A percentile compares a stretch with the other conserved stretches of the same genome.
These are phyloP conservation scores for Aureobasidium leucospermi DNA, from an alignment of 2,329 filamentous ascomycete genomes.

Conservation along the genomic window DNA sequence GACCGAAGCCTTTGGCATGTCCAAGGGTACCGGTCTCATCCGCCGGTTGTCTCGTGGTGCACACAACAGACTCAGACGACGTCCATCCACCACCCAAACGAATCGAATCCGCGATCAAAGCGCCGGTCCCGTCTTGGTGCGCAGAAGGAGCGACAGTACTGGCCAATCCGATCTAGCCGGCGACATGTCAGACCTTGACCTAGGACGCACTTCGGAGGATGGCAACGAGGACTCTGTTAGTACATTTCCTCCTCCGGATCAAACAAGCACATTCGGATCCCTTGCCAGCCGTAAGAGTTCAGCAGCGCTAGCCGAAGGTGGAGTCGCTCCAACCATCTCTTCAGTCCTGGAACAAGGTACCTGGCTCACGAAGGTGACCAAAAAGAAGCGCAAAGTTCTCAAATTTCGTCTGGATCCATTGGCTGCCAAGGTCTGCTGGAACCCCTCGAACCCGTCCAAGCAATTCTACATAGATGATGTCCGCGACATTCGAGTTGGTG, in stretches of 20 bases:
- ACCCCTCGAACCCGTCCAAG: conserved; percentile 69
- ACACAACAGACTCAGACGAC: conserved; percentile 61
- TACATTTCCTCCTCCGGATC: conserved; percentile 22
- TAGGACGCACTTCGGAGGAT: conserved; percentile 51
- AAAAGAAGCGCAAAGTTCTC: conserved; percentile 67
- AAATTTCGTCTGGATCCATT: conserved; percentile 74
- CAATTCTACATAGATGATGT: conserved; percentile 93
- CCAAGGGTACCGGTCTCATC: conserved; percentile 54
- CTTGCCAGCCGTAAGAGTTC: conserved; percentile 24
- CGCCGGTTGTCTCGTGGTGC: conserved; percentile 78
- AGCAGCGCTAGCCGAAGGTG: conserved; percentile 31
- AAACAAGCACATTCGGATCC: conserved; percentile 36
- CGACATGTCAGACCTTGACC: conserved; percentile 44
- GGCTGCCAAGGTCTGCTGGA: conserved; percentile 82
- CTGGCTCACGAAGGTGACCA: conserved; percentile 72
- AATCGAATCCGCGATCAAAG: conserved; percentile 73
- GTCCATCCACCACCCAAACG: conserved; percentile 69
- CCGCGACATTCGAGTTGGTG: conserved; percentile 75
- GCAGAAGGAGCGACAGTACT: conserved; percentile 84
- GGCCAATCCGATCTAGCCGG: conserved; percentile 47
- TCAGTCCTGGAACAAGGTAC: conserved; percentile 71
- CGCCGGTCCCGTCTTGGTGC: conserved; percentile 79
- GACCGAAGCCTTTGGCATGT: conserved; percentile 17
- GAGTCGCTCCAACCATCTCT: conserved; percentile 66
- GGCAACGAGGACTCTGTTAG: conserved; percentile 28